phyloP scores from a whole-genome alignment of 1,284 basidiomycete genomes.

The Trametes versicolor region DNA sequence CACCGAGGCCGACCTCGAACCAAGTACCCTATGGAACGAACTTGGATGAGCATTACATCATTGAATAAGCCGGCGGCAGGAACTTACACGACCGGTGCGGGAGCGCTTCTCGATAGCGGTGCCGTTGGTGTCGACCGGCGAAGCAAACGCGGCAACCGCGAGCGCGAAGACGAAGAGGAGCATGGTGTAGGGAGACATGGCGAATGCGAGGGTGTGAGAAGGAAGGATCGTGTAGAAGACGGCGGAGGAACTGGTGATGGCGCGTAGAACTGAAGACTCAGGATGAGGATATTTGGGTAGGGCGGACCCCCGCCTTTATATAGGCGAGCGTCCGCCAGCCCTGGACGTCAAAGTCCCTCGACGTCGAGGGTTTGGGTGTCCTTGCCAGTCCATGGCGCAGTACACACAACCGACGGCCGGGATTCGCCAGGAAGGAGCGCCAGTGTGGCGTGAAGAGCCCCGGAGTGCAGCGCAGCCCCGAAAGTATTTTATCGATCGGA shows the following conservation, averaged over 20 bases:
- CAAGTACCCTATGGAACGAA: constrained; percentile 49
- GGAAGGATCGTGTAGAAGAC: constrained; percentile 7
- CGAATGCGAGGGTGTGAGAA: not conserved
- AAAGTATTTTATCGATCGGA: constrained; percentile 19
- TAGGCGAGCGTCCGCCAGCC: not conserved
- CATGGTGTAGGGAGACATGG: constrained; percentile 25
- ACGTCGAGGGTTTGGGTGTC: constrained; percentile 1
- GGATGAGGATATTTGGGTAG: not conserved
- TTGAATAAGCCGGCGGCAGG: not conserved
- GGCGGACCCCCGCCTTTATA: constrained; percentile 5
- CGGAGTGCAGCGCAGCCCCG: constrained; percentile 11
- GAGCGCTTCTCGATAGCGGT: constrained; percentile 24
- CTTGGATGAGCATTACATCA: constrained; percentile 6
- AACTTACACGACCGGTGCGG: constrained; percentile 27
- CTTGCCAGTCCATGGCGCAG: not conserved
- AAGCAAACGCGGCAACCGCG: constrained; percentile 23
- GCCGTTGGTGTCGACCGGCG: constrained; percentile 15
- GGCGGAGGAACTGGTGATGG: constrained; percentile 10
- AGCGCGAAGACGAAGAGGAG: constrained; percentile 27
- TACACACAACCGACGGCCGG: not conserved
- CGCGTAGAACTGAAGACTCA: constrained; percentile 16
- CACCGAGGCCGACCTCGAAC: constrained; percentile 49
- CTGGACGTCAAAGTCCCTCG: constrained; percentile 5
- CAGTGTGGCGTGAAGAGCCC: constrained; percentile 5
- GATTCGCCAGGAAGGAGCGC: not conserved